phyloP scores from a whole-genome alignment of 805 yeast genomes.

The Brettanomyces anomalus region DNA sequence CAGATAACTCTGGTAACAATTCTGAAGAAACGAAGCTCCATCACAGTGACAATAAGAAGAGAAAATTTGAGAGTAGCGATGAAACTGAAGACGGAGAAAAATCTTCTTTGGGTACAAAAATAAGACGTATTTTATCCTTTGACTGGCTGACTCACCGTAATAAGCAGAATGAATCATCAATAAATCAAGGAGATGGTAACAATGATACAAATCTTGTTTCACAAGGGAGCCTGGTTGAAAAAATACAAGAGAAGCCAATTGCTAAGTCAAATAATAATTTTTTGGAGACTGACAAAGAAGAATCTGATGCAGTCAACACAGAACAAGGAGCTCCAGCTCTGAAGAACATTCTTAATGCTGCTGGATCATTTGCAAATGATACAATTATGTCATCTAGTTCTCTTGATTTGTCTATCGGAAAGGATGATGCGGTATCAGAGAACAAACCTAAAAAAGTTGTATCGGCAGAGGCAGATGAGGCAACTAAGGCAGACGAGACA shows the following conservation, averaged over 20 bases:
- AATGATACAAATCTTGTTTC: too few relatives aligned
- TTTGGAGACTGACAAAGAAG: too few relatives aligned
- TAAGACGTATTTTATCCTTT: neutral
- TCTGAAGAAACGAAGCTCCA: too few relatives aligned
- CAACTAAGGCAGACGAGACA: too few relatives aligned
- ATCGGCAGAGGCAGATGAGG: too few relatives aligned
- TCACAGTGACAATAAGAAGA: neutral
- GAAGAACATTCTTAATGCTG: neutral
- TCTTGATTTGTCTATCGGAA: neutral
- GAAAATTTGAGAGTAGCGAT: slow-evolving; percentile 3
- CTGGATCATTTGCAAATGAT: neutral
- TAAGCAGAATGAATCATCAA: too few relatives aligned
- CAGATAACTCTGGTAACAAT: too few relatives aligned
- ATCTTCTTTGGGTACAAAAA: slow-evolving; percentile 1
- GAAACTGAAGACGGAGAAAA: neutral
- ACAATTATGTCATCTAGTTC: neutral
- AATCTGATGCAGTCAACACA: neutral
- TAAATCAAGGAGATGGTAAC: too few relatives aligned
- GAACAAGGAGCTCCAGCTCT: neutral
- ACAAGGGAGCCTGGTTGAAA: too few relatives aligned
- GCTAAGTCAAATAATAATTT: too few relatives aligned
- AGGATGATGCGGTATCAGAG: neutral
- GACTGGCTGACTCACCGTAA: neutral
- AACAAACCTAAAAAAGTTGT: neutral
- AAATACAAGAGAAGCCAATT: too few relatives aligned